These are phyloP conservation scores for Sporothrix globosa DNA, from an alignment of 2,329 filamentous ascomycete species.

Conservation along the genomic window DNA sequence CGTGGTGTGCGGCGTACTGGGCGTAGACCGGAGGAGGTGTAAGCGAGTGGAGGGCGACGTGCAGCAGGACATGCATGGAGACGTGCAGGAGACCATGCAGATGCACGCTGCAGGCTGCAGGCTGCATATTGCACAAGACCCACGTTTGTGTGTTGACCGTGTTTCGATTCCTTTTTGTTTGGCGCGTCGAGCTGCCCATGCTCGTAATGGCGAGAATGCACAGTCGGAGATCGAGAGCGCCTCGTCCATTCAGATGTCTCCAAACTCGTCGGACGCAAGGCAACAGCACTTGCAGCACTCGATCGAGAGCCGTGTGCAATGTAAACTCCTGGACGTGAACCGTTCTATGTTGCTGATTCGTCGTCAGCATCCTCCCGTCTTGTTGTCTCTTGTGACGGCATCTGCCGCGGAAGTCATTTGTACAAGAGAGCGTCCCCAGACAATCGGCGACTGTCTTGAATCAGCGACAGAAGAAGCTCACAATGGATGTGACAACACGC, in stretches of 20 bases:
- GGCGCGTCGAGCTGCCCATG: background rate
- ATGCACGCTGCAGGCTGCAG: background rate
- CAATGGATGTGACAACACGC: background rate
- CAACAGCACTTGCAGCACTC: too few relatives aligned
- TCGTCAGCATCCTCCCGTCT: background rate
- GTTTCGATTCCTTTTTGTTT: background rate
- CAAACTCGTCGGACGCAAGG: too few relatives aligned
- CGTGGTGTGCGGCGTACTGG: background rate
- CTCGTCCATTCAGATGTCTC: too few relatives aligned
- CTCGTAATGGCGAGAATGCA: background rate
- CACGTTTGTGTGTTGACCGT: slow-evolving; percentile 4
- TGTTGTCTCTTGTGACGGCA: background rate
- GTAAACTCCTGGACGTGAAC: background rate
- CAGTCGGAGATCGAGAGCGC: slow-evolving; percentile 15
- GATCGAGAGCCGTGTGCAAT: too few relatives aligned
- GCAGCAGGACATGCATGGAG: slow-evolving; percentile 4
- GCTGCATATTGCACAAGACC: background rate
- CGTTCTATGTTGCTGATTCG: background rate
- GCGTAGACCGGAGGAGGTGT: background rate
- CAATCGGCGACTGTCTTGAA: too few relatives aligned
- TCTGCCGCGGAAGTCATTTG: background rate
- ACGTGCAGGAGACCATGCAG: slow-evolving; percentile 16
- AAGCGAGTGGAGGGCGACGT: slow-evolving; percentile 3
- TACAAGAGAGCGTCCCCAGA: too few relatives aligned
- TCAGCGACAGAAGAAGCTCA: background rate